Conservation (phyloP, 192 early-diverging fungal species). For the Coemansia sp. region DNA sequence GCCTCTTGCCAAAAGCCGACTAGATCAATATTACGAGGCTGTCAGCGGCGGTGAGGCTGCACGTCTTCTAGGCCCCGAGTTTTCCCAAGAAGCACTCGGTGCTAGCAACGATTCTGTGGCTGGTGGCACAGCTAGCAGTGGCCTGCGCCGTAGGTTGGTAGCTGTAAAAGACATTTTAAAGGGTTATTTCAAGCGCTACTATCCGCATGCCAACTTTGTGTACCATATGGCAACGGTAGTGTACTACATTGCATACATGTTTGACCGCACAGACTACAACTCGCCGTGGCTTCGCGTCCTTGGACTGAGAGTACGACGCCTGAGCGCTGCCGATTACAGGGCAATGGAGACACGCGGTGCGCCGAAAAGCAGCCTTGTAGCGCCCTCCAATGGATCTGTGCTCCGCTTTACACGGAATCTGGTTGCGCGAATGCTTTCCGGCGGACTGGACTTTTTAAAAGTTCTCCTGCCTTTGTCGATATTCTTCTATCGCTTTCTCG, state of each 20-base stretch:
- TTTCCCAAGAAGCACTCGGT: constrained; percentile 8
- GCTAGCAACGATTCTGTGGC: not conserved
- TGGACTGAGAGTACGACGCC: constrained; percentile 73
- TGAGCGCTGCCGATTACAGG: constrained; percentile 76
- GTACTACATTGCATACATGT: constrained; percentile 82
- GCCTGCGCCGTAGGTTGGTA: constrained; percentile 4
- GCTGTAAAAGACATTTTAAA: constrained; percentile 13
- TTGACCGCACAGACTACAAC: constrained; percentile 77
- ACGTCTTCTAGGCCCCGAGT: constrained; percentile 62
- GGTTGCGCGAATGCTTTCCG: constrained; percentile 51
- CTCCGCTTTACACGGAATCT: constrained; percentile 44
- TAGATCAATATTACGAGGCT: constrained; percentile 72
- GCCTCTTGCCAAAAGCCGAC: constrained; percentile 72
- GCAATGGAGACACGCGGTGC: constrained; percentile 48
- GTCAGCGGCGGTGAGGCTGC: constrained; percentile 58
- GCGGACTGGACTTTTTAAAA: constrained; percentile 70
- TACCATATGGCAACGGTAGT: constrained; percentile 65
- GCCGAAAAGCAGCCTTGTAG: constrained; percentile 38
- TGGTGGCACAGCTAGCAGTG: not conserved
- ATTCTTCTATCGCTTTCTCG: constrained; percentile 91
- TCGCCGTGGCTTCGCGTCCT: constrained; percentile 82
- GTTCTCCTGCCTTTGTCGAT: constrained; percentile 82
- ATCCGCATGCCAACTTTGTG: constrained; percentile 70
- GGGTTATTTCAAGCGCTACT: constrained; percentile 58
- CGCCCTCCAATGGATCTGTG: constrained; percentile 44